A percentile compares a stretch with the other conserved stretches of the same genome.
Conservation (phyloP, 2,329 filamentous ascomycete species). For the Hypomyces perniciosus region DNA sequence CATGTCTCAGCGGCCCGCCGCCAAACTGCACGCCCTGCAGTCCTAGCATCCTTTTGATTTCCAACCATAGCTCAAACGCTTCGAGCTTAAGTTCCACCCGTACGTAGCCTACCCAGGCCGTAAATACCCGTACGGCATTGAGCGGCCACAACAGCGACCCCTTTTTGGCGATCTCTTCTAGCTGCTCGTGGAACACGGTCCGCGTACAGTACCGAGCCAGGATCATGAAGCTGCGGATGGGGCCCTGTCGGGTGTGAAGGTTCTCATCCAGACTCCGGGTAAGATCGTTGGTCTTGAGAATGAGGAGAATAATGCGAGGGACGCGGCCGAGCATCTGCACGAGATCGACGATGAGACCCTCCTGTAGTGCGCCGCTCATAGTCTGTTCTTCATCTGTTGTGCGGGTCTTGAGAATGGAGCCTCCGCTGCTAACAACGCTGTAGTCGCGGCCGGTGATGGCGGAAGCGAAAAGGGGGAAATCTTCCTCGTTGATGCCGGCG, state of each 20-base stretch:
- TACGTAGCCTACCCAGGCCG: constrained; percentile 53
- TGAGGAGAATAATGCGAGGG: constrained; percentile 85
- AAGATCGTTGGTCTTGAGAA: constrained; percentile 95
- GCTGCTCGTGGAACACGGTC: constrained; percentile 59
- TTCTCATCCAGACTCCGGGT: constrained; percentile 92
- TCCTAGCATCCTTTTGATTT: constrained; percentile 43
- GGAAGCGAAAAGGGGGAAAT: constrained; percentile 91
- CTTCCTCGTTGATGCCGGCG: constrained; percentile 78
- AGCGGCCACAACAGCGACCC: constrained; percentile 54
- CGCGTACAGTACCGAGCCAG: constrained; percentile 62
- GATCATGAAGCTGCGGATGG: constrained; percentile 61
- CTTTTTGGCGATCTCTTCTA: constrained; percentile 48
- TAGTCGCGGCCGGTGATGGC: constrained; percentile 95
- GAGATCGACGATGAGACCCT: constrained; percentile 82
- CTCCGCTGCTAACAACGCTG: constrained; percentile 60
- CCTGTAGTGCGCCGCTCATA: constrained; percentile 78
- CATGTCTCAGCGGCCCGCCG: constrained; percentile 17
- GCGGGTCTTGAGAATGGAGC: constrained; percentile 52
- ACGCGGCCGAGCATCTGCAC: constrained; percentile 85
- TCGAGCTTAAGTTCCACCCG: constrained; percentile 59
- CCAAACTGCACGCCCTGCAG: constrained; percentile 24
- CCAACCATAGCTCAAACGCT: constrained; percentile 57
- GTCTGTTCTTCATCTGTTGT: constrained; percentile 73
- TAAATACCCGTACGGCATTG: constrained; percentile 48
- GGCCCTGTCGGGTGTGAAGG: constrained; percentile 65